Evolutionary conservation across 306 rosid genomes (phyloP), one percentile per base, ranked within the genome.

Genomic region (Alnus rubra): DNA sequence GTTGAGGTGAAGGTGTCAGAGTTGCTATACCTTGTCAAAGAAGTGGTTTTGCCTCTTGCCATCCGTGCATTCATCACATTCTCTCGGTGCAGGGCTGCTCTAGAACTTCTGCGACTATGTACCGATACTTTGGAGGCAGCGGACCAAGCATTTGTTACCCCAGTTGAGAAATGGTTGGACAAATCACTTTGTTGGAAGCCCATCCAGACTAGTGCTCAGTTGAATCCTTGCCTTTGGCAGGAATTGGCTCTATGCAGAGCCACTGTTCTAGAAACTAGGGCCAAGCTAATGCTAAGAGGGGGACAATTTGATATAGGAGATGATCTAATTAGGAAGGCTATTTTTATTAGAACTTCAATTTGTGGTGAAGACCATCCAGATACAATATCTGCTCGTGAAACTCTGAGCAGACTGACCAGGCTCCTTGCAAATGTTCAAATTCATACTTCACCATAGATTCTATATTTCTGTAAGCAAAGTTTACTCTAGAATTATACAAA

Each of bases 221-320:
- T 91, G 84, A 90, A 91, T 78, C 98, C 97, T 51, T 93, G 83
- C 76, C 95, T 93, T 62, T 93, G 98, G 98, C 95, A 93, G 74
- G 97, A 93, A 78, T 71, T 91, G 35, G 97, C 98, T 42, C 84
- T 93, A 23, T 84, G 90, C 59, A 83, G 97, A 80, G 98, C 98
- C 85, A 87, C 89, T 48, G 87, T 93, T 64, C 86, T 93, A 2
- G 98, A 93, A 83, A 91, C 97, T 13, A 84, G 98, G 73, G 94
- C 98, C 45, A 91, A 92, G 82, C 87, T 93, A 44, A 91, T 93
- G 98, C 84, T 93, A 59, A 88, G 97, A 86, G 98, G 98, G 30
- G 97, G 88, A 71, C 97, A 88, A 30, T 93, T 91, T 67, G 98
- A 93, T 48, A 85, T 91, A 13, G 93, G 88, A 18, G 97, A 91